Base-by-base conservation (phyloP, 1,284 basidiomycete species). In the Cronartium ribicola region DNA sequence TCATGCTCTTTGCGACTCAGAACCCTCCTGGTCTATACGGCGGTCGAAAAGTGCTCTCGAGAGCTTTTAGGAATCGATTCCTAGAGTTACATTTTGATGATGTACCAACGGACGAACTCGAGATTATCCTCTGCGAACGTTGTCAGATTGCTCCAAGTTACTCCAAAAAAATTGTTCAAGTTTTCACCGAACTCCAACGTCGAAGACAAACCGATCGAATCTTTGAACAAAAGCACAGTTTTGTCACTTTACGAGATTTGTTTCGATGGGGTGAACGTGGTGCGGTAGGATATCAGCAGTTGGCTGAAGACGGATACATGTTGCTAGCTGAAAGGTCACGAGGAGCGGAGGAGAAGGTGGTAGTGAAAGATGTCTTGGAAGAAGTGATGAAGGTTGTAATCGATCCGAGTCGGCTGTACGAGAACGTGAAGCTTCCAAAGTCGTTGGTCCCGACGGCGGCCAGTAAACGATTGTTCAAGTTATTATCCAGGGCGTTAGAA, bases 261-360 rank as follows among this genome's bases (percentile, higher is more conserved):
- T 99, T 99, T 83, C 88, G 96, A 43, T 99, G 96, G 96, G 96
- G 94, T 3, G 89, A 89, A 14, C 85, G 96, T 75, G 90, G 91
- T 17, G 82, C 80, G 75, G 91, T 93, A 0, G 88, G 90, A 5
- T 94, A 96, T 80, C 89, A 98, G 79, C 89, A 96, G 80, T 85
- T 99, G 61, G 96, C 95, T 0, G 89, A 95, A 78, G 93, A 97
- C 78, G 96, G 96, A 0, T 98, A 94, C 83, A 98, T 98, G 94
- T 86, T 99, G 6, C 85, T 99, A 11, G 96, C 94, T 0, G 96
- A 98, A 82, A 88, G 96, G 37, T 86, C 92, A 2, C 86, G 96
- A 44, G 86, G 88, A 44, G 83, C 85, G 3, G 94, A 98, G 77
- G 96, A 98, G 82, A 94, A 91, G 81, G 80, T 83, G 0, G 88